Conservation (phyloP, 495 filamentous ascomycete species). For the Trichoderma erinaceum region DNA sequence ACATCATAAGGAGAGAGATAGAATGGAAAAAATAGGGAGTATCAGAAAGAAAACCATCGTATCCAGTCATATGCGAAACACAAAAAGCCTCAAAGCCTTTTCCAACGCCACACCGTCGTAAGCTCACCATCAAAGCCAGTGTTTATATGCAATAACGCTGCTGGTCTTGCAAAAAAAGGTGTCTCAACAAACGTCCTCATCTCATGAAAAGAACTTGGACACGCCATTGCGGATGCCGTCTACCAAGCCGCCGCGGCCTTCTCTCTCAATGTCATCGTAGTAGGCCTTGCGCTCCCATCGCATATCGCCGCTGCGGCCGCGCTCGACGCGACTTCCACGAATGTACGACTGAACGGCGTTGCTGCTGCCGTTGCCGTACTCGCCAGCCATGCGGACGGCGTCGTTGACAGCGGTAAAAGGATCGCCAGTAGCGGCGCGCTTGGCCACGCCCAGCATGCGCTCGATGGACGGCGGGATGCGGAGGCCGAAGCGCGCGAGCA, state of each 20-base stretch:
- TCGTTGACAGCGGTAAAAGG: constrained; percentile 48
- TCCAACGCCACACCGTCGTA: background rate
- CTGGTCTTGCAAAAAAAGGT: background rate
- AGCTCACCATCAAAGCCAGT: background rate
- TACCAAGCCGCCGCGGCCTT: constrained; percentile 32
- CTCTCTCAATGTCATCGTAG: constrained; percentile 23
- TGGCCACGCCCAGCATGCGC: constrained; percentile 49
- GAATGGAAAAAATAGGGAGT: constrained; percentile 19
- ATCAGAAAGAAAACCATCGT: background rate
- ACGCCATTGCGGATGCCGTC: constrained; percentile 47
- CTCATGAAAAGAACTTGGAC: constrained; percentile 59
- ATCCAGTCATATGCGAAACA: constrained; percentile 1
- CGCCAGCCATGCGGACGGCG: constrained; percentile 39
- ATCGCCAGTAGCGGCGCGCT: constrained; percentile 46
- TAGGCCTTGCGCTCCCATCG: constrained; percentile 37
- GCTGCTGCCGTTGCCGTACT: constrained; percentile 21
- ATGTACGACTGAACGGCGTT: background rate
- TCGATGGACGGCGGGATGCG: constrained; percentile 56
- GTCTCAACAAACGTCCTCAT: constrained; percentile 12
- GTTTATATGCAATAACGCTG: background rate
- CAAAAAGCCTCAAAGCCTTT: background rate
- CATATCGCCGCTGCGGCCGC: constrained; percentile 28
- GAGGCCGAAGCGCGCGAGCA: constrained; percentile 70
- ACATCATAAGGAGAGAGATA: constrained; percentile 18
- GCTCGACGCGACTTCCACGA: constrained; percentile 22